Evolutionary conservation across 495 filamentous ascomycete species (phyloP).

Genomic region (Daldinia loculata): DNA sequence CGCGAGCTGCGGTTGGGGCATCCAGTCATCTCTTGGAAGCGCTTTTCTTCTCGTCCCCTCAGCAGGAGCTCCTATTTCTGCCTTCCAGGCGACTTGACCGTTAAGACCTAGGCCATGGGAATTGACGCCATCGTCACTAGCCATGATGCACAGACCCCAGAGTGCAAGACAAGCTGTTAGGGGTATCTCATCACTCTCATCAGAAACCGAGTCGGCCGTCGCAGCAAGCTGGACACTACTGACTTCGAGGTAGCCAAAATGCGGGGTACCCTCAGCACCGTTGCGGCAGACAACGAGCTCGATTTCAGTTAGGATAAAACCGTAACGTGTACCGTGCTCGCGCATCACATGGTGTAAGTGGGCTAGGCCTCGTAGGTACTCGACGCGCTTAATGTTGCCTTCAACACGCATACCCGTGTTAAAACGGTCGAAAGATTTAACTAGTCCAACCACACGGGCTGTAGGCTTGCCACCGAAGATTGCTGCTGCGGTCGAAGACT

Average conservation of each 20-base stretch:
- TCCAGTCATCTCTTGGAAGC: conserved; percentile 80
- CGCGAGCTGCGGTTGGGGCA: conserved; percentile 80
- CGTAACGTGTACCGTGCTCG: conserved; percentile 89
- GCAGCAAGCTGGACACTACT: conserved; percentile 65
- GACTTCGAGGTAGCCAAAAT: conserved; percentile 87
- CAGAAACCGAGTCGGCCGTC: conserved; percentile 38
- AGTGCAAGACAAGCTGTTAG: conserved; percentile 65
- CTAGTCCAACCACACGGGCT: conserved; percentile 84
- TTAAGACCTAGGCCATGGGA: conserved; percentile 52
- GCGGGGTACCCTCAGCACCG: conserved; percentile 73
- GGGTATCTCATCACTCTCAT: conserved; percentile 55
- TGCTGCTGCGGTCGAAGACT: conserved; percentile 55
- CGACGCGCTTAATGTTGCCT: conserved; percentile 77
- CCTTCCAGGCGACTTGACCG: conserved; percentile 73
- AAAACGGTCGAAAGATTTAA: conserved; percentile 90
- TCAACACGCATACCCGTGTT: conserved; percentile 92
- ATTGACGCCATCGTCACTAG: conserved; percentile 65
- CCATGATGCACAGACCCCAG: conserved; percentile 76
- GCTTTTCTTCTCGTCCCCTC: conserved; percentile 77
- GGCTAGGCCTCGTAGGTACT: conserved; percentile 84
- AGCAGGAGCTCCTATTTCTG: conserved; percentile 83
- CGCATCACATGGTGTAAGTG: conserved; percentile 90
- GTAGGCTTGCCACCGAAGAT: conserved; percentile 76
- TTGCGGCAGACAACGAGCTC: conserved; percentile 90
- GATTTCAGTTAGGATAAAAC: conserved; percentile 94